A percentile compares a stretch with the other conserved stretches of the same genome.
phyloP scores from a whole-genome alignment of 169 alveolate genomes.

The Eimeria maxima region DNA sequence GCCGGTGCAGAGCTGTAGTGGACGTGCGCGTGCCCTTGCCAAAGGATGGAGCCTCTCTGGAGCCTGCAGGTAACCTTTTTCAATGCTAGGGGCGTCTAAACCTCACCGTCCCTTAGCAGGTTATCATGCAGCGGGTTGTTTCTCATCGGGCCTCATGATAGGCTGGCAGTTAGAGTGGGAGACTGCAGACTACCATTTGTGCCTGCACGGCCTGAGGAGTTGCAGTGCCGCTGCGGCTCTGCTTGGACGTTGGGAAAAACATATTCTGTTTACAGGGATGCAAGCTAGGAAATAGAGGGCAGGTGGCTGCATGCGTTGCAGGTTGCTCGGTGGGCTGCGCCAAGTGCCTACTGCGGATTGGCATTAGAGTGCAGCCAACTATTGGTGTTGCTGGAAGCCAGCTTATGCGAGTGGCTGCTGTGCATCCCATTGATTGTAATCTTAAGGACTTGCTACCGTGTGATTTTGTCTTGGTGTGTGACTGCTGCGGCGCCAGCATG shows the following conservation, averaged over 20 bases:
- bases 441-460: constrained; percentile 80
- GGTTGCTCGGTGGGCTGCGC: constrained; percentile 76
- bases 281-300: neutral
- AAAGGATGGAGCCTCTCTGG: constrained; percentile 73
- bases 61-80: constrained; percentile 65
- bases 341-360: constrained; percentile 77
- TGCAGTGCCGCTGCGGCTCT: neutral
- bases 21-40: constrained; percentile 72
- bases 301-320: constrained; percentile 13
- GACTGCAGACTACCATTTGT: neutral
- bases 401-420: constrained; percentile 61
- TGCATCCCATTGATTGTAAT: constrained; percentile 12
- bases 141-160: no score
- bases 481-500: constrained; percentile 76
- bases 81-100: neutral
- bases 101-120: neutral
- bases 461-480: constrained; percentile 76
- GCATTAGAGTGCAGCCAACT: constrained; percentile 43
- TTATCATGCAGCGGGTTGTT: no score
- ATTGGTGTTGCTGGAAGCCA: constrained; percentile 53
- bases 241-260: neutral
- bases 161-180: neutral
- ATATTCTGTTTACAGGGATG: neutral
- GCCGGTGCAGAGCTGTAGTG: constrained; percentile 64
- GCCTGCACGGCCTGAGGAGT: neutral